Conservation (phyloP, 306 rosid genomes). For the Erythrophleum fordii region DNA sequence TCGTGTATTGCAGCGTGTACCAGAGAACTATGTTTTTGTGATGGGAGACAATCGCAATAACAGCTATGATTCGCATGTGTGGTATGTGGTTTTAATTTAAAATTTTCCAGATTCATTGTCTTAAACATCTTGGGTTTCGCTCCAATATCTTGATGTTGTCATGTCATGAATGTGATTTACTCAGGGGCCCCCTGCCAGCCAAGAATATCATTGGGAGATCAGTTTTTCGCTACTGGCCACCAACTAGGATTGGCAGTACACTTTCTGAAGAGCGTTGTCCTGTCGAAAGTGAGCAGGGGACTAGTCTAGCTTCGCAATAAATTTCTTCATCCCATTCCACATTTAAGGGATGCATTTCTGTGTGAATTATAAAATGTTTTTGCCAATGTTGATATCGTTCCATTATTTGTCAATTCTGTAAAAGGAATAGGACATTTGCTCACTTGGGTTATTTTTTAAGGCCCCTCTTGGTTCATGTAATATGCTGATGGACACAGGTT, state of each 20-base stretch:
- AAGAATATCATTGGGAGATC: constrained; percentile 95
- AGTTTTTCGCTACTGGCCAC: constrained; percentile 94
- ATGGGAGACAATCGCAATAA: constrained; percentile 99
- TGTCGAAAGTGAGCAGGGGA: constrained; percentile 58
- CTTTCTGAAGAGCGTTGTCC: constrained; percentile 67
- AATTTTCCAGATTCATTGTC: constrained; percentile 10
- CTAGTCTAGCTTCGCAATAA: constrained; percentile 49
- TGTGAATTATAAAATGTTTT: constrained; percentile 13
- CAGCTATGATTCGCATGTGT: constrained; percentile 96
- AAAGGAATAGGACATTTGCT: background rate
- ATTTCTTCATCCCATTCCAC: background rate
- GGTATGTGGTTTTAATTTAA: constrained; percentile 55
- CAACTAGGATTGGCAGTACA: constrained; percentile 75
- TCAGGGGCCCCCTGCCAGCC: constrained; percentile 97
- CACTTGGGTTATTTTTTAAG: constrained; percentile 1
- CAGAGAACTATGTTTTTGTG: constrained; percentile 84
- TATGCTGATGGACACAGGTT: background rate
- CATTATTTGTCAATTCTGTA: background rate
- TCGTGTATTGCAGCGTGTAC: constrained; percentile 69
- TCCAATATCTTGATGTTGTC: constrained; percentile 27
- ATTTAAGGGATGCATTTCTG: constrained; percentile 9
- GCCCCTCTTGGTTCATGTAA: constrained; percentile 11
- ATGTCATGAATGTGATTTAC: constrained; percentile 33
- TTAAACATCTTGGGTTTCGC: constrained; percentile 6
- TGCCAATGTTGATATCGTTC: background rate